phyloP scores from a whole-genome alignment of 2,329 filamentous ascomycete genomes.

The Ilyonectria sp. region DNA sequence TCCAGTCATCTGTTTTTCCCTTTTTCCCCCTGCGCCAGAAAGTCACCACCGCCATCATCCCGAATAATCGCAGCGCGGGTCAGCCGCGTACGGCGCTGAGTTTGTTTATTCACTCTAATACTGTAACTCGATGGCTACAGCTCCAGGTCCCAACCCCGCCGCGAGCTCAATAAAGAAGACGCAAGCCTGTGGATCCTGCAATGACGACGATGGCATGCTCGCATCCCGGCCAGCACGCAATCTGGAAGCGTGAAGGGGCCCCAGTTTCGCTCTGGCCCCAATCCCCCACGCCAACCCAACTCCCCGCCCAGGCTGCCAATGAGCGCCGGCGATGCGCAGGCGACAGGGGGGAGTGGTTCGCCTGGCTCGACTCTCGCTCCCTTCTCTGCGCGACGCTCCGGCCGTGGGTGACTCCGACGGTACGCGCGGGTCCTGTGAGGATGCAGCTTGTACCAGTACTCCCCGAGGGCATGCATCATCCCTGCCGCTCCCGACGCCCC shows the following conservation, averaged over 20 bases:
- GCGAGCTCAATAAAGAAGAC: conserved; percentile 15
- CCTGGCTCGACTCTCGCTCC: too few species aligned
- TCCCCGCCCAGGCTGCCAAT: conserved; percentile 13
- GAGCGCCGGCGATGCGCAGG: neutral
- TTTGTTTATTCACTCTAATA: neutral
- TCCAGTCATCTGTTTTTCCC: neutral
- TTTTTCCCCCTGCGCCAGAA: neutral
- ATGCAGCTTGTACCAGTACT: conserved; percentile 21
- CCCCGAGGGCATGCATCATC: conserved; percentile 14
- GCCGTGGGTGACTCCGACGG: conserved; percentile 8
- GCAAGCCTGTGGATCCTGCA: conserved; percentile 38
- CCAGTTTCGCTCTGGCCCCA: conserved; percentile 10
- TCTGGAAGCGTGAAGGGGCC: conserved; percentile 17
- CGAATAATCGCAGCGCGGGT: neutral
- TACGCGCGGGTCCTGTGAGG: conserved; percentile 21
- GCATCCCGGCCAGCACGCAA: conserved; percentile 51
- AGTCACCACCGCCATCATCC: neutral
- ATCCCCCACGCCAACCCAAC: conserved; percentile 39
- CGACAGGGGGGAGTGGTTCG: conserved; percentile 3
- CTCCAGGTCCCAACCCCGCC: conserved; percentile 1
- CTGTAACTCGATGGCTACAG: neutral
- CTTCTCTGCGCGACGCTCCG: conserved; percentile 24
- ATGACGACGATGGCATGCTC: conserved; percentile 47
- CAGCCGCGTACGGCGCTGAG: neutral
- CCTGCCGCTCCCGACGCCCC: conserved; percentile 29